Evolutionary conservation across 371 early-diverging fungal genomes (phyloP).

Genomic region (Mucor circinelloides): DNA sequence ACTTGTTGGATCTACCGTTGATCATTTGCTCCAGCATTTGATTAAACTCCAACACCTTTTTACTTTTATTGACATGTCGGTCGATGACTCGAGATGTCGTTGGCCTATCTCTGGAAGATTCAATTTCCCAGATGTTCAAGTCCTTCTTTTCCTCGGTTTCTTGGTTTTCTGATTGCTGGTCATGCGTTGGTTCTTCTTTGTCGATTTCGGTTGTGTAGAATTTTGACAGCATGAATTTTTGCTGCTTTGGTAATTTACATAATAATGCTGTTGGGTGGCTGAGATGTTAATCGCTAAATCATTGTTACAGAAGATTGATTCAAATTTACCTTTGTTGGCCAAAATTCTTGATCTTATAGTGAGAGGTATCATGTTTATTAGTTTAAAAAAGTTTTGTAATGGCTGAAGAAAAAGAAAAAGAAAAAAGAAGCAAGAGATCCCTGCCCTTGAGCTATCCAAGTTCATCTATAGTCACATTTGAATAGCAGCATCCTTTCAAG

Average conservation of each 20-base stretch:
- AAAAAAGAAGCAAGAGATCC: background rate
- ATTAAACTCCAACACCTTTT: background rate
- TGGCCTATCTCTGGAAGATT: background rate
- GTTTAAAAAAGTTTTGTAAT: background rate
- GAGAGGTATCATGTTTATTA: conserved; percentile 16
- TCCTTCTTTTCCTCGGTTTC: background rate
- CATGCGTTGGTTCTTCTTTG: background rate
- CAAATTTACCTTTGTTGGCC: conserved; percentile 2
- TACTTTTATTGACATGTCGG: background rate
- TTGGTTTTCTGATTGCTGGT: background rate
- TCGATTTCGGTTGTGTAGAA: background rate
- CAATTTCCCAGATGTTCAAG: background rate
- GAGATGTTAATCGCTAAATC: background rate
- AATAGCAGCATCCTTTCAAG: background rate
- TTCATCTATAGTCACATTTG: background rate
- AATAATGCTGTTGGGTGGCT: background rate
- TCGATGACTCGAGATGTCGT: background rate
- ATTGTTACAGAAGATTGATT: background rate
- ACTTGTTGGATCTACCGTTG: background rate
- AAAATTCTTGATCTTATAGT: background rate
- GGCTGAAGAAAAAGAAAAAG: background rate
- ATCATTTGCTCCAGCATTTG: conserved; percentile 17
- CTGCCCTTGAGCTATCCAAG: background rate
- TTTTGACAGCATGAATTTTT: background rate
- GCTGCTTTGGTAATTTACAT: background rate